Evolutionary conservation across 148 eudicot genomes (phyloP).

Genomic region (Arctostaphylos glauca): DNA sequence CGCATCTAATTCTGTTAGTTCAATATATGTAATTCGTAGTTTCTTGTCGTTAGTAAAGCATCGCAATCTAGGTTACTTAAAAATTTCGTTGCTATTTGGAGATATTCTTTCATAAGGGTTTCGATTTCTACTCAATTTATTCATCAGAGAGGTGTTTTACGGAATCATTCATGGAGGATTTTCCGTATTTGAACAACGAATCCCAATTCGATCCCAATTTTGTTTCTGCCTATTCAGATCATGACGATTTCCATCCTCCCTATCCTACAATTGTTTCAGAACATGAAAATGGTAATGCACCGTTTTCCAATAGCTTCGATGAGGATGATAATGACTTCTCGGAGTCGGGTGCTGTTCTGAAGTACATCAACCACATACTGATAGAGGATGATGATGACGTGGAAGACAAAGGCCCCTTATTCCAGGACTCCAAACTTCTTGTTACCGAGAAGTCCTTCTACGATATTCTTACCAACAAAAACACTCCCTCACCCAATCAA

Average conservation of each 20-base stretch:
- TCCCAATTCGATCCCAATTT: not conserved
- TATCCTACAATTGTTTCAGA: not conserved
- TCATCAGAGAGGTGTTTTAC: not conserved
- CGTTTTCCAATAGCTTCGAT: not conserved
- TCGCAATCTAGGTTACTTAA: too few relatives aligned
- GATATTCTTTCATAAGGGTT: not conserved
- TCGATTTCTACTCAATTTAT: not conserved
- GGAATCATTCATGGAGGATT: not conserved
- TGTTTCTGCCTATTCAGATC: not conserved
- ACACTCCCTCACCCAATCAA: not conserved
- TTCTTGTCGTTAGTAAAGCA: too few relatives aligned
- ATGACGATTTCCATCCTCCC: not conserved
- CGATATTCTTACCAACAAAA: not conserved
- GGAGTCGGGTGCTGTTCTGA: not conserved
- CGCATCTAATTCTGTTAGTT: too few relatives aligned
- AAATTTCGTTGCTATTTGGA: not conserved
- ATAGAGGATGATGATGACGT: not conserved
- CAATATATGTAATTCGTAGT: too few relatives aligned
- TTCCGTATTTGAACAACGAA: not conserved
- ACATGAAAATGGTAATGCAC: not conserved
- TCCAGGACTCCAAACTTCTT: conserved; percentile 4
- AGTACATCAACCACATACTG: conserved; percentile 5
- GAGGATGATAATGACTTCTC: not conserved
- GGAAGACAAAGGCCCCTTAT: not conserved
- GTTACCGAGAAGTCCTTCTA: conserved; percentile 8